Base-by-base conservation (phyloP, 495 filamentous ascomycete genomes). In the Monascus purpureus region DNA sequence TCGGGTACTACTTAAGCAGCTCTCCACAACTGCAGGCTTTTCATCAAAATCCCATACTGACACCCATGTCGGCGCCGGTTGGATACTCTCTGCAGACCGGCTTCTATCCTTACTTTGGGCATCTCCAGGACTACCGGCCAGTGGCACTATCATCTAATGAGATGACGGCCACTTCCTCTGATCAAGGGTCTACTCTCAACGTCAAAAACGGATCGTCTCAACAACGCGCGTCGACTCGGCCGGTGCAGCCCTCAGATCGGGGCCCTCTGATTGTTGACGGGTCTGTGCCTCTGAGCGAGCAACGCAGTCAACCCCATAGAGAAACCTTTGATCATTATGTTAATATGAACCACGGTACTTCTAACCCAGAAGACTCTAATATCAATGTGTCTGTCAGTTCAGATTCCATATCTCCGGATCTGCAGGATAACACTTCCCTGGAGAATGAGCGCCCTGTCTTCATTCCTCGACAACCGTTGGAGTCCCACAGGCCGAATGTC, bases 1-100 rank as follows among this genome's bases (percentile, higher is more conserved):
- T 79, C 37, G 73, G 75, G 0, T 76, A 75, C 45, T 81, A 78
- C 42, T 53, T 78, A 29, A 68, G 60, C 9, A 65, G 65, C 20
- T 69, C 73, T 3, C 63, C 71, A 20, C 64, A 73, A 33, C 39
- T 66, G n/a, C 63, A 64, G 22, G 32, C 55, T 4, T 65, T 61
- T 33, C 55, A 64, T 25, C 68, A 68, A 13, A 57, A 57, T 16
- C 42, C 55, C 14, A 52, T 56, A 39, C 31, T 68, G 20, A 52
- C 61, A 2, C 56, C 57, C n/a, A 39, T 70, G 13, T 54, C 70
- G 1, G 31, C 61, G 1, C 61, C 60, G 25, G 63, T 56, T 19
- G 70, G 72, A 13, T 36, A 71, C 12, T 45, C 60, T 4, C 47
- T 64, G 28, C 63, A 59, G 17, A 62, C 59, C 31, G 59, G 64